Conservation (phyloP, 2,329 filamentous ascomycete genomes). For the Penicillium digitatum region DNA sequence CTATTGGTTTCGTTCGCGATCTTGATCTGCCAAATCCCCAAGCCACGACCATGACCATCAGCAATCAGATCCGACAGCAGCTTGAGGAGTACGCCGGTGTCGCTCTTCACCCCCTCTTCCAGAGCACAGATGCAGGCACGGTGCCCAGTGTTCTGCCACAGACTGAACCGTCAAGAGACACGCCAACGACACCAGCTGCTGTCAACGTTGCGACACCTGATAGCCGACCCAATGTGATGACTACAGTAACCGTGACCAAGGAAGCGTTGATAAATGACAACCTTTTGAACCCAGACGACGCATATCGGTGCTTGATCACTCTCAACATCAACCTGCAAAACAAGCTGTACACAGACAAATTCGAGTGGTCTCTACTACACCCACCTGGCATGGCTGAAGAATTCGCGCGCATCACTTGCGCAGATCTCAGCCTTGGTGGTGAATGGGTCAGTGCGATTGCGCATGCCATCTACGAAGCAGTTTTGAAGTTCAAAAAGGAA, state of each 20-base stretch:
- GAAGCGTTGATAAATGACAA: slow-evolving; percentile 57
- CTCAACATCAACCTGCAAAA: slow-evolving; percentile 90
- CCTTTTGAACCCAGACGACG: slow-evolving; percentile 84
- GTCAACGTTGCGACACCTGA: slow-evolving; percentile 59
- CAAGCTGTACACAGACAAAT: slow-evolving; percentile 90
- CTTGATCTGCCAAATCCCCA: slow-evolving; percentile 79
- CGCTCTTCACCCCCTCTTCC: slow-evolving; percentile 87
- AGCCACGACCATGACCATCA: slow-evolving; percentile 71
- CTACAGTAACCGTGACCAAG: slow-evolving; percentile 30
- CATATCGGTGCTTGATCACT: slow-evolving; percentile 86
- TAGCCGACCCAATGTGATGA: slow-evolving; percentile 21
- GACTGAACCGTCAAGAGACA: slow-evolving; percentile 48
- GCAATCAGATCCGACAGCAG: slow-evolving; percentile 90
- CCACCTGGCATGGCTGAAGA: slow-evolving; percentile 86
- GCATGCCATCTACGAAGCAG: slow-evolving; percentile 94
- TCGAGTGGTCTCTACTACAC: slow-evolving; percentile 94
- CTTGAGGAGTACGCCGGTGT: slow-evolving; percentile 94
- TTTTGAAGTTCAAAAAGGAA: slow-evolving; percentile 89
- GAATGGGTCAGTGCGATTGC: slow-evolving; percentile 95
- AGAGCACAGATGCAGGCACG: slow-evolving; percentile 43
- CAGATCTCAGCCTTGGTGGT: slow-evolving; percentile 79
- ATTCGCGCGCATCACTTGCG: slow-evolving; percentile 88
- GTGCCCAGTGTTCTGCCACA: slow-evolving; percentile 19
- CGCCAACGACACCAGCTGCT: slow-evolving; percentile 52
- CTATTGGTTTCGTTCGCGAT: slow-evolving; percentile 84